Evolutionary conservation across 2,329 filamentous ascomycete species (phyloP), one percentile per base, ranked within the genome.

Genomic region (Didymella lethalis): DNA sequence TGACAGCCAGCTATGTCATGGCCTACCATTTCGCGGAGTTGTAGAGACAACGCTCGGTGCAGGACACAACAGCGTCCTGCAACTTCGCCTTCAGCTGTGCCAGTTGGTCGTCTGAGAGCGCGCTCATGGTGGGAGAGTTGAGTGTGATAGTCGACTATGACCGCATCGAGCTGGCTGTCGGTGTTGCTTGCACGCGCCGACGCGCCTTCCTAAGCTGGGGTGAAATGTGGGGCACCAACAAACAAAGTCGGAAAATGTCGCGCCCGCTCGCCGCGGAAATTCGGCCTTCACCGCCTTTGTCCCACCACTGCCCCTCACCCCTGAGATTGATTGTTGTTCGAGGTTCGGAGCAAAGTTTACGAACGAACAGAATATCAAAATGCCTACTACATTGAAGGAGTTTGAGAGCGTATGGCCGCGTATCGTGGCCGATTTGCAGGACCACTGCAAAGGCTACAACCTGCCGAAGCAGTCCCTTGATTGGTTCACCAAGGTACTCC

Each of bases 1-100:
- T 25, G 48, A 16, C 28, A 49, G 47, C 48, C 31, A 40, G 50
- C 46, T 23, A 26, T 4, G 16, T 4, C 26, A 25, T 23, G 26
- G 59, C 71, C 36, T 72, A 97, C 95, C 95, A 99, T 87, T 98
- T 98, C 28, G 95, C 90, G 7, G 94, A 95, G 71, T 97, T 93
- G 73, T 97, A 98, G 12, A 99, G 85, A 77, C 95, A 97, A 76
- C 95, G 85, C 75, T 99, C 95, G 1, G 93, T 96, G 80, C 93
- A 98, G 74, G 93, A 93, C 25, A 95, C 84, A 3, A 95, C 89
- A 29, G 94, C 92, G 71, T 93, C 90, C 75, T 96, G 92, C 43
- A 97, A 84, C 32, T 91, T 87, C 36, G 84, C 85, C 71, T 90
- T 87, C 61, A 96, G 82, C 72, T 92, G 89, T 49, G 78, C 76